Evolutionary conservation across 176 grass and related monocot species (phyloP).

Genomic region (Musa itinerans): DNA sequence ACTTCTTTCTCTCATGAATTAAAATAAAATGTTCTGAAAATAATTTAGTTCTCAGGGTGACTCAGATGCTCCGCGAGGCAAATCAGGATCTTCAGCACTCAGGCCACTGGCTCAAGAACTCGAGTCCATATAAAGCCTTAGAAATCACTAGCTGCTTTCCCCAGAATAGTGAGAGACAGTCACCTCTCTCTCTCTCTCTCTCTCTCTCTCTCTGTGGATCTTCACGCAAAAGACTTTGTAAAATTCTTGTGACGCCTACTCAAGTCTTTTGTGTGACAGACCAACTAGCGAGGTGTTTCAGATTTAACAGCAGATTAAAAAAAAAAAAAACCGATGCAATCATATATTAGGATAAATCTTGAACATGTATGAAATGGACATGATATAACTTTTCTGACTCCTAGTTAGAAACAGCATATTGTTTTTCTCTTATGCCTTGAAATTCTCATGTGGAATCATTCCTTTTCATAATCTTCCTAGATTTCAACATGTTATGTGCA

Average conservation of each 20-base stretch:
- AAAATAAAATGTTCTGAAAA: no score
- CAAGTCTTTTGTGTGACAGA: neutral
- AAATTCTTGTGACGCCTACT: neutral
- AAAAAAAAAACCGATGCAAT: neutral
- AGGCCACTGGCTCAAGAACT: constrained; percentile 10
- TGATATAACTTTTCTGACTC: no score
- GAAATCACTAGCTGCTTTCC: neutral
- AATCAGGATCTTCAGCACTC: constrained; percentile 2
- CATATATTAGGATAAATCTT: neutral
- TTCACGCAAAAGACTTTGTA: neutral
- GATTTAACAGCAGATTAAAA: neutral
- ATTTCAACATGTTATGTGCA: no score
- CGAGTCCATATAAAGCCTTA: neutral
- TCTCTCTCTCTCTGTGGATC: neutral
- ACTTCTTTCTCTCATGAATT: neutral
- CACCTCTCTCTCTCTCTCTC: neutral
- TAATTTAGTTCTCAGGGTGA: no score
- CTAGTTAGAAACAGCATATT: no score
- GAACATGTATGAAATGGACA: neutral
- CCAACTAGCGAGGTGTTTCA: constrained; percentile 2
- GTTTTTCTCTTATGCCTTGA: no score
- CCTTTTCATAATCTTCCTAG: no score
- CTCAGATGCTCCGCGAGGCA: neutral
- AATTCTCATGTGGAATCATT: no score
- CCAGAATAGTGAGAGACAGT: constrained; percentile 14